Evolutionary conservation across 805 yeast species (phyloP), one percentile per base, ranked within the genome.

Genomic region (Diddensiella transvaalensis): DNA sequence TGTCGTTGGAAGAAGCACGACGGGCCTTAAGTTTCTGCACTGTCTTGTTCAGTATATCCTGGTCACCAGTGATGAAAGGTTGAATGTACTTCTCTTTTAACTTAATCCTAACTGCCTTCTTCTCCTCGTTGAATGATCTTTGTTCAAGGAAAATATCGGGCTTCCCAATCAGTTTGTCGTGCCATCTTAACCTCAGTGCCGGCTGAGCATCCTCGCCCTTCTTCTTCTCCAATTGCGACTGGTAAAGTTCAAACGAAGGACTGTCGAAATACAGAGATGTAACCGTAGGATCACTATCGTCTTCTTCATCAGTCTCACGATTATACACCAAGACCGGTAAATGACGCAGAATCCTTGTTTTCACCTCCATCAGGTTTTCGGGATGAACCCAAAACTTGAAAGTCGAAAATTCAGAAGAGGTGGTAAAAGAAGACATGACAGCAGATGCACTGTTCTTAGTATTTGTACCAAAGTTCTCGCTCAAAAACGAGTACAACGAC

Each of bases 291-390:
- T 90, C 97, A 22, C 69, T 69, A 22, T 55, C 62, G 37, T 76
- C 79, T 23, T 53, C 53, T 5, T 40, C 51, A 29, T 45, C 42
- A 13, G 40, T 75, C 48, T 74, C 73, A 43, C 69, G 75, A 56
- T 76, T 73, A 54, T 89, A 93, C 42, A 91, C 85, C 53, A 91
- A 75, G 3, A 90, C 95, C 1, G 99, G 99, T 56, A 91, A 77
- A 60, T 88, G 95, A 65, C 98, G 84, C 63, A 91, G 77, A 56
- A 91, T 87, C 51, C 89, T 82, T n/a, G 98, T 88, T 71, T 91
- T 91, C 48, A 90, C 96, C 70, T 91, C 98, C 96, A 91, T 90
- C 64, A 93, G 65, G 64, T 88, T 86, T 59, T 93, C 99, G n/a
- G 91, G 90, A 65, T 91, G 98, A 39, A 93, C 77, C 99, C 99